phyloP scores from a whole-genome alignment of 2,329 filamentous ascomycete species.

The Akanthomyces uredinophilus region DNA sequence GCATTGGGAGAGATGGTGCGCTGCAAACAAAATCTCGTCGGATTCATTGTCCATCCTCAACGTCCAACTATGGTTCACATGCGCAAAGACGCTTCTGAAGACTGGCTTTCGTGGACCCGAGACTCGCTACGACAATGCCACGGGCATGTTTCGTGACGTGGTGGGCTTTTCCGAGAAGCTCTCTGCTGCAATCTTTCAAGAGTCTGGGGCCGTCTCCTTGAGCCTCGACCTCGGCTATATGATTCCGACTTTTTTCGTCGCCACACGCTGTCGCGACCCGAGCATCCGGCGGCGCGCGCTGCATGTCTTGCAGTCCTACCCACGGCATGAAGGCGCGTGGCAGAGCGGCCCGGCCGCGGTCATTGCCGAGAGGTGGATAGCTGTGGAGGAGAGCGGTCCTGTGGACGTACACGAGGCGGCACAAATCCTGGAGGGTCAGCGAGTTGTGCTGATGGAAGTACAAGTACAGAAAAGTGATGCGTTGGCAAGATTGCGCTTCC shows the following conservation, averaged over 20 bases:
- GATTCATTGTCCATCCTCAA: not conserved
- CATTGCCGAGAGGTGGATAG: not conserved
- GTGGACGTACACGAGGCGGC: not conserved
- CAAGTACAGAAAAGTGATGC: not conserved
- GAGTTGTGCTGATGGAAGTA: not conserved
- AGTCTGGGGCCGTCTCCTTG: not conserved
- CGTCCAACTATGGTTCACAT: not conserved
- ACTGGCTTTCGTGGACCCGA: slow-evolving; percentile 1
- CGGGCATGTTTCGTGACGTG: not conserved
- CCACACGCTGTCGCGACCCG: slow-evolving; percentile 7
- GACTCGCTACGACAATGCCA: not conserved
- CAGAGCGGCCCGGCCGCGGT: slow-evolving; percentile 5
- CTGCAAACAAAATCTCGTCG: not conserved
- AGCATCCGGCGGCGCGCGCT: not conserved
- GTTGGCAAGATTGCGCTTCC: not conserved
- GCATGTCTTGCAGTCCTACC: not conserved
- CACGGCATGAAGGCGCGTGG: slow-evolving; percentile 5
- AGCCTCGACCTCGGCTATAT: slow-evolving; percentile 13
- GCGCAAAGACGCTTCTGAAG: not conserved
- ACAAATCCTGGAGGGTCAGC: not conserved
- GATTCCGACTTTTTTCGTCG: not conserved
- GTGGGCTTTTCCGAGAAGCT: not conserved
- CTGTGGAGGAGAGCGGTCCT: not conserved
- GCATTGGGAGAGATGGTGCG: not conserved
- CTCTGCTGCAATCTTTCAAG: not conserved